These are phyloP conservation scores for Cucurbitaria berberidis DNA, from an alignment of 2,329 filamentous ascomycete genomes.

Conservation along the genomic window DNA sequence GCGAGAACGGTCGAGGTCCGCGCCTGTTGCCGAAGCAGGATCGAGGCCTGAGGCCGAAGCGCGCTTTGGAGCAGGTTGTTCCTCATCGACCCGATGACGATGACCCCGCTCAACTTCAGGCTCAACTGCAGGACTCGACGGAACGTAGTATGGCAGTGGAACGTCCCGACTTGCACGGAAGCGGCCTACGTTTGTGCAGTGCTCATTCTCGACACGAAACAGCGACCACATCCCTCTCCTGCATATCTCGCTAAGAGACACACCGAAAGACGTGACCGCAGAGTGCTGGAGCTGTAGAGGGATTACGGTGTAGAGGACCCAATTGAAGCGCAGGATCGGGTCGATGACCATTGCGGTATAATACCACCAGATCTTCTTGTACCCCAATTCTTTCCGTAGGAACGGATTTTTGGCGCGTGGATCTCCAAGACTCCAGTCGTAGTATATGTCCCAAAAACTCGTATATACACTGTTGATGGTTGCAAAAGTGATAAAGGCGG, in stretches of 20 bases:
- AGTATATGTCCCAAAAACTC: slow-evolving; percentile 90
- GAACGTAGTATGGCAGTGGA: slow-evolving; percentile 76
- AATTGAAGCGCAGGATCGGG: slow-evolving; percentile 85
- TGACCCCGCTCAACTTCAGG: slow-evolving; percentile 9
- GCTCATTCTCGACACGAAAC: slow-evolving; percentile 96
- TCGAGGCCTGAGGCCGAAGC: neutral
- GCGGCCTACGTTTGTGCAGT: slow-evolving; percentile 80
- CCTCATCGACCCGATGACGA: slow-evolving; percentile 38
- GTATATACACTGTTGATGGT: slow-evolving; percentile 83
- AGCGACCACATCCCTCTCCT: slow-evolving; percentile 89
- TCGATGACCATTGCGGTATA: slow-evolving; percentile 85
- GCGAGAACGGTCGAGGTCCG: slow-evolving; percentile 22
- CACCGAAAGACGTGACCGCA: slow-evolving; percentile 77
- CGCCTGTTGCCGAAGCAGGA: slow-evolving; percentile 9
- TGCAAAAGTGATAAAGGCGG: slow-evolving; percentile 80
- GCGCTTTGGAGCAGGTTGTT: slow-evolving; percentile 23
- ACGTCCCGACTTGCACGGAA: slow-evolving; percentile 91
- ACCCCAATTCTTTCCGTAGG: slow-evolving; percentile 75
- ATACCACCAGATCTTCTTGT: slow-evolving; percentile 82
- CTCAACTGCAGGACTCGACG: slow-evolving; percentile 22
- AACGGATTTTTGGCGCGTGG: slow-evolving; percentile 68
- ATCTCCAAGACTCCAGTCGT: slow-evolving; percentile 95
- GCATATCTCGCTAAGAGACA: slow-evolving; percentile 79
- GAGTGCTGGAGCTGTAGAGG: slow-evolving; percentile 81
- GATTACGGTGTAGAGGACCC: slow-evolving; percentile 93